A percentile compares a stretch with the other conserved stretches of the same genome.
Evolutionary conservation across 768 basidiomycete genomes (phyloP).

Genomic region (Russula sp.): DNA sequence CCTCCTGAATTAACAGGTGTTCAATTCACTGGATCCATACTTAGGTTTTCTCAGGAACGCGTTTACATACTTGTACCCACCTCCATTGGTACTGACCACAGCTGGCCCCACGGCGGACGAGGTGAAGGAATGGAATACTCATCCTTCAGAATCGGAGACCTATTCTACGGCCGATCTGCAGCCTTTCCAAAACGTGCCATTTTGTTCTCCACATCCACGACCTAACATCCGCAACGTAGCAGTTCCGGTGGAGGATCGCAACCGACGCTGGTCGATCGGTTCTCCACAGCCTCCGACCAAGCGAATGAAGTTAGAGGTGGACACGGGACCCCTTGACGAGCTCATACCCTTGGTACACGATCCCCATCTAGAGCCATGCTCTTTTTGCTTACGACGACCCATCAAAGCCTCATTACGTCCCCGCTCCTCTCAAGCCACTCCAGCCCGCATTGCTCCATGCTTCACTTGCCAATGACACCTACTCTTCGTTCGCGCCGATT

Average conservation of each 20-base stretch:
- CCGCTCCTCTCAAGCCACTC: slow-evolving; percentile 1
- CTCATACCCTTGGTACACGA: slow-evolving; percentile 19
- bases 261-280: neutral
- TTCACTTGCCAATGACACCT: neutral
- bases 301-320: slow-evolving; percentile 8
- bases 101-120: neutral
- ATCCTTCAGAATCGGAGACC: slow-evolving; percentile 6
- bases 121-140: slow-evolving; percentile 6
- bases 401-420: slow-evolving; percentile 21
- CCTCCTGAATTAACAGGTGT: neutral
- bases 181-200: slow-evolving; percentile 3
- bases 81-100: slow-evolving; percentile 2
- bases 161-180: neutral
- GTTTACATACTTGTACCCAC: slow-evolving; percentile 3
- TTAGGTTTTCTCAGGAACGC: slow-evolving; percentile 5
- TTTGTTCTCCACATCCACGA: neutral
- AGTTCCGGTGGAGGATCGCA: neutral
- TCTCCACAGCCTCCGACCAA: slow-evolving; percentile 4
- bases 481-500: neutral
- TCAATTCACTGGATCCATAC: neutral
- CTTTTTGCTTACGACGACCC: neutral
- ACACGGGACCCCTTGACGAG: slow-evolving; percentile 13
- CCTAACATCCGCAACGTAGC: neutral
- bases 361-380: neutral
- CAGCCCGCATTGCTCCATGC: neutral